Evolutionary conservation across 2,329 filamentous ascomycete genomes (phyloP), one percentile per base, ranked within the genome.

Genomic region (Hypomyces perniciosus): DNA sequence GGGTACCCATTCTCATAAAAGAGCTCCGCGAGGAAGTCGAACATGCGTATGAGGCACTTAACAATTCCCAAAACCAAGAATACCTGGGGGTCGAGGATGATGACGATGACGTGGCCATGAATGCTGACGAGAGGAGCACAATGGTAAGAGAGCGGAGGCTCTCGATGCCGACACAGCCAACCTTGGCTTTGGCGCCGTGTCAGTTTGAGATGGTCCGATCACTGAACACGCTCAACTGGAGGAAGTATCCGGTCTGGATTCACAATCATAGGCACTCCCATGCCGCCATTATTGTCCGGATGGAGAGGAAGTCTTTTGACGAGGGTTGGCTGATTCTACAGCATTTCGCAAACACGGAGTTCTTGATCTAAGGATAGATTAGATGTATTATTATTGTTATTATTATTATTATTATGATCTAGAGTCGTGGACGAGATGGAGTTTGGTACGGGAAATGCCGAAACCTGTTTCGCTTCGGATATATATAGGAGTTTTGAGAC

Each of bases 181-280:
- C 84, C 0, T 75, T 97, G 48, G 90, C 90, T 1, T 72, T 97
- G 48, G 84, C 88, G 0, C 76, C 84, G 4, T 80, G 83, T 44
- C 92, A 97, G 68, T 95, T 96, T 64, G 77, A 80, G 44, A 96
- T 96, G 81, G 87, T 96, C 55, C 77, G 86, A 30, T 80, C 83
- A 8, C 73, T 97, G 44, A 83, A 97, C 60, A 65, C 67, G n/a
- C 64, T 85, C 2, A 75, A 77, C 4, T 85, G 81, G 78, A 73
- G 76, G 44, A 86, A 85, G 65, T 84, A 81, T 57, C 80, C 78
- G 1, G 81, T 91, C 4, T 84, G 86, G 69, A 91, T 93, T 37
- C 85, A 86, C 56, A 86, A 90, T 5, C 78, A 83, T 49, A 72
- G 76, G n/a, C 89, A 96, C 64, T 88, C 81, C 53, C 92, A 97